Base-by-base conservation (phyloP, 768 basidiomycete species). In the Rhodotorula diobovata region DNA sequence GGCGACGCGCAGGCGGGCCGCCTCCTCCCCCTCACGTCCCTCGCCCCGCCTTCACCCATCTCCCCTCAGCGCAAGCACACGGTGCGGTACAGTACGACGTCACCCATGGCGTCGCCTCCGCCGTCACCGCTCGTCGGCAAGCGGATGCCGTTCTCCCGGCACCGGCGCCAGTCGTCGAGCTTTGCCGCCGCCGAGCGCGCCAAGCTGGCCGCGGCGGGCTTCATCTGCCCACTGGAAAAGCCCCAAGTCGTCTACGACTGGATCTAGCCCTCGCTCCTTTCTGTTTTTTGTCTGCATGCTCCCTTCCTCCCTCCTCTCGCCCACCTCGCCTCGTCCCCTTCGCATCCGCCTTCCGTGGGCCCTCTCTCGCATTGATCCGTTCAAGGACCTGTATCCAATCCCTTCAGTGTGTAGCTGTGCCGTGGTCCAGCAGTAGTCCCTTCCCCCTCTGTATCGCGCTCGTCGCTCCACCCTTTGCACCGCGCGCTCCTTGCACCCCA, bases 181-280 rank as follows among this genome's bases (percentile, higher is more conserved):
- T 66, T 66, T 37, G 57, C 56, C 4, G 65, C 65, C 18, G 65
- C 65, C 4, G 34, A 66, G 28, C 45, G 57, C 25, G 57, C 56
- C 6, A 50, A 20, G 15, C 7, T 57, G 4, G 54, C 45, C 7
- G 37, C 54, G 2, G 34, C 20, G 4, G 63, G 63, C 4, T 23
- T 34, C 54, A 34, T 41, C 20, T 37, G 23, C 30, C 63, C 63
- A 0, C 23, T 35, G 12, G 21, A 2, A 28, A 35, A 58, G 55
- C 23, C 35, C 11, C 7, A 56, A 25, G 66, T 63, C 32, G 28
- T n/a, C 7, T 71, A 71, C 62, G 66, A 67, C 35, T 71, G 70
- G 70, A 71, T 71, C 45, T 71, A 28, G 12, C 23, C 45, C 18
- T 34, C 1, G 37, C 18, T 50, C 60, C 25, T 30, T 25, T 25